A percentile compares a stretch with the other conserved stretches of the same genome.
phyloP scores from a whole-genome alignment of 331 rosid genomes.

The Malus hybrid region DNA sequence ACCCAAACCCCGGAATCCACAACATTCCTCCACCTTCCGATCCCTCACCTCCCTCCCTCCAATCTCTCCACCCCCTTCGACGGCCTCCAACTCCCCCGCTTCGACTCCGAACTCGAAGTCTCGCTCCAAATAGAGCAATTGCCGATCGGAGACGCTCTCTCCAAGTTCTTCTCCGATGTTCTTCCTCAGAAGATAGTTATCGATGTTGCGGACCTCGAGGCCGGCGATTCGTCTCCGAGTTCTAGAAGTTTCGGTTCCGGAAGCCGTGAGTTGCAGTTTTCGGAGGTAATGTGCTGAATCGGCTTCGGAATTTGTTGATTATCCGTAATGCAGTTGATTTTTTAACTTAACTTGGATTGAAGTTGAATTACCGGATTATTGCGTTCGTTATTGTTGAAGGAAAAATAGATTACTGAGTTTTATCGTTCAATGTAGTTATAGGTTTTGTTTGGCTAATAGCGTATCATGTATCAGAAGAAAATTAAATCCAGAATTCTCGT shows the following conservation, averaged over 20 bases:
- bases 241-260: conserved; percentile 4
- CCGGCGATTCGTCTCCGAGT: neutral
- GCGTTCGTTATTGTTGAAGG: neutral
- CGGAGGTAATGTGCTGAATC: conserved; percentile 22
- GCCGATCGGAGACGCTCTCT: conserved; percentile 39
- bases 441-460: neutral
- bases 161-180: conserved; percentile 50
- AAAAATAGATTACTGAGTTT: neutral
- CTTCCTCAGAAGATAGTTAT: conserved; percentile 44
- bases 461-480: neutral
- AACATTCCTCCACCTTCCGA: conserved; percentile 55
- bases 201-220: neutral
- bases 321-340: neutral
- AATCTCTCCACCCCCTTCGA: conserved; percentile 25
- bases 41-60: conserved; percentile 39
- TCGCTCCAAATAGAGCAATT: conserved; percentile 43
- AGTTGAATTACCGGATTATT: neutral
- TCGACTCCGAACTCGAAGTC: conserved; percentile 27
- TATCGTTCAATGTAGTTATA: neutral
- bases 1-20: conserved; percentile 26
- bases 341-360: neutral
- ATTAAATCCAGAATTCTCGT: neutral
- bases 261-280: neutral
- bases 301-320: neutral
- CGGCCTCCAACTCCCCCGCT: conserved; percentile 35